These are phyloP conservation scores for Yamadazyma insecticola DNA, from an alignment of 805 yeast genomes.

Conservation along the genomic window DNA sequence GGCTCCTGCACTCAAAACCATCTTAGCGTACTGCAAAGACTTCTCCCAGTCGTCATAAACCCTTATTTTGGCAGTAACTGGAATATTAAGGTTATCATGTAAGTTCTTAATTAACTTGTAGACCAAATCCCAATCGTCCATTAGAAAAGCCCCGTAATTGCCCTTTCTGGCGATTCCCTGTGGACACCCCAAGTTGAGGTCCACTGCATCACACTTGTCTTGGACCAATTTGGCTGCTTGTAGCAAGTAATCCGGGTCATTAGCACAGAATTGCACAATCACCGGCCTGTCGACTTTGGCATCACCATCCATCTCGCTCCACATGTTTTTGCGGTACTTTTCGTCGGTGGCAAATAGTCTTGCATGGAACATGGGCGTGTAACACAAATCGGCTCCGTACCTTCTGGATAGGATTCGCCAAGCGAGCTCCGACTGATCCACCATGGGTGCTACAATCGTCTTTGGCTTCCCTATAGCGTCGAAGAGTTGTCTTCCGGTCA, in stretches of 20 bases:
- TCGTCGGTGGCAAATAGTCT: slow-evolving; percentile 79
- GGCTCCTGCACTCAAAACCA: slow-evolving; percentile 91
- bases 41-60: slow-evolving; percentile 82
- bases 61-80: slow-evolving; percentile 94
- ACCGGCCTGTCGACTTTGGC: slow-evolving; percentile 70
- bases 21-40: slow-evolving; percentile 78
- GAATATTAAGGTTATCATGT: slow-evolving; percentile 70
- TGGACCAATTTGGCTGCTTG: slow-evolving; percentile 79
- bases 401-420: slow-evolving; percentile 86
- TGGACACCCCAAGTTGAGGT: slow-evolving; percentile 94
- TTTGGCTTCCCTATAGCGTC: slow-evolving; percentile 68
- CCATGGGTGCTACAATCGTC: slow-evolving; percentile 97
- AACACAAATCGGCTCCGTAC: slow-evolving; percentile 91
- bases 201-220: slow-evolving; percentile 90
- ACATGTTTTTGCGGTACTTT: slow-evolving; percentile 73
- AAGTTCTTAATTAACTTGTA: slow-evolving; percentile 64
- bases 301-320: slow-evolving; percentile 72
- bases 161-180: slow-evolving; percentile 97
- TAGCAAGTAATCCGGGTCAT: slow-evolving; percentile 80
- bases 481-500: slow-evolving; percentile 63
- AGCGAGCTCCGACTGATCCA: slow-evolving; percentile 92
- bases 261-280: slow-evolving; percentile 94
- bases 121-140: slow-evolving; percentile 95
- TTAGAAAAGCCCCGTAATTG: slow-evolving; percentile 88
- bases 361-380: slow-evolving; percentile 97